Evolutionary conservation across 2,329 filamentous ascomycete species (phyloP).

Genomic region (Stachybotrys chartarum): DNA sequence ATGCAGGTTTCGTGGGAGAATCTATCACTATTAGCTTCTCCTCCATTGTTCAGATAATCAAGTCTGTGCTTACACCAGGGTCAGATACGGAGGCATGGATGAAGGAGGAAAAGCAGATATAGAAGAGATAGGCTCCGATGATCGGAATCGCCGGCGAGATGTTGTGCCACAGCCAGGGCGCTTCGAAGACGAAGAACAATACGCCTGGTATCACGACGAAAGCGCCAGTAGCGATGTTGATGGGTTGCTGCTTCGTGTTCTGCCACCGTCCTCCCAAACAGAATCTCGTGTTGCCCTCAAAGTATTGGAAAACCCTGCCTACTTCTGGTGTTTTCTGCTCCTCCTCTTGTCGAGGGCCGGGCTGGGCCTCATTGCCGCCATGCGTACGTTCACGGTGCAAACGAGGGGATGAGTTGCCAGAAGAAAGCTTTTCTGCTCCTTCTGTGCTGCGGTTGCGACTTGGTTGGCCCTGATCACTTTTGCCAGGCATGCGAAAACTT

Average conservation of each 20-base stretch:
- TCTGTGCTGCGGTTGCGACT: conserved; percentile 50
- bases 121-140: conserved; percentile 85
- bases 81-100: conserved; percentile 87
- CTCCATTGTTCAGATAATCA: no score
- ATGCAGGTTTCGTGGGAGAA: conserved; percentile 87
- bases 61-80: conserved; percentile 65
- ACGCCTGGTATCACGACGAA: conserved; percentile 71
- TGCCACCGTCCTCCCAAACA: conserved; percentile 79
- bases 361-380: conserved; percentile 7
- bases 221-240: conserved; percentile 81
- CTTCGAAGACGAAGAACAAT: conserved; percentile 82
- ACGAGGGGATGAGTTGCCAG: conserved; percentile 67
- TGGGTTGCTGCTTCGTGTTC: conserved; percentile 78
- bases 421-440: conserved; percentile 78
- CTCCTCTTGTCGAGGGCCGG: conserved; percentile 12
- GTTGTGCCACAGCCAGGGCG: conserved; percentile 77
- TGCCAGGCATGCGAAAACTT: conserved; percentile 60
- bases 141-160: conserved; percentile 85
- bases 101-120: conserved; percentile 87
- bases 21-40: conserved; percentile 43
- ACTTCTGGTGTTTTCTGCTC: conserved; percentile 18
- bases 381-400: conserved; percentile 38
- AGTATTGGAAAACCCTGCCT: conserved; percentile 81
- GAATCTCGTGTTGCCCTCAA: conserved; percentile 88
- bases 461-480: conserved; percentile 41